These are phyloP conservation scores for Trypanosoma cruzi DNA, from an alignment of 208 protist genomes.

Conservation along the genomic window DNA sequence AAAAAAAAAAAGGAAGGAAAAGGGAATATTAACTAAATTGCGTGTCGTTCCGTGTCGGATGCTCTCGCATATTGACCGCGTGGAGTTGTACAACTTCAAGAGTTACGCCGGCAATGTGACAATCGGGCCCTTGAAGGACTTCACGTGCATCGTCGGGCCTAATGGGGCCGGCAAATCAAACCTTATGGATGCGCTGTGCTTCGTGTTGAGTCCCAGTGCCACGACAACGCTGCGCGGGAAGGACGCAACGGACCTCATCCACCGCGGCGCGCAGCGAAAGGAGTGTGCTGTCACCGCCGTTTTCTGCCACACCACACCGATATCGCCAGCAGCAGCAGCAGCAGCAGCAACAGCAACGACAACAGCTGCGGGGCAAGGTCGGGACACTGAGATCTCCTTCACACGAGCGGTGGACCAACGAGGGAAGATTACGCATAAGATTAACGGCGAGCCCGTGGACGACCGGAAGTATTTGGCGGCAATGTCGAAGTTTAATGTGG, in stretches of 20 bases:
- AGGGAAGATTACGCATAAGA: slow-evolving; percentile 59
- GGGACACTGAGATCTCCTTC: slow-evolving; percentile 71
- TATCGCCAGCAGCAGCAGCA: not conserved
- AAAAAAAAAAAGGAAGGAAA: slow-evolving; percentile 10
- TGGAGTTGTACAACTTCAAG: slow-evolving; percentile 99
- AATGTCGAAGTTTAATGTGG: slow-evolving; percentile 82
- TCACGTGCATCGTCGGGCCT: slow-evolving; percentile 99
- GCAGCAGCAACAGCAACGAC: slow-evolving; percentile 9
- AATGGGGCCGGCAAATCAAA: slow-evolving; percentile 99
- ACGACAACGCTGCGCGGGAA: slow-evolving; percentile 77
- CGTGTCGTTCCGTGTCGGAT: slow-evolving; percentile 29
- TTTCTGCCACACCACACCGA: slow-evolving; percentile 43
- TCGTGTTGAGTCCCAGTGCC: slow-evolving; percentile 94
- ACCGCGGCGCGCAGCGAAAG: slow-evolving; percentile 53
- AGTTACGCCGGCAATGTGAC: slow-evolving; percentile 95
- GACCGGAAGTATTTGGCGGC: slow-evolving; percentile 81
- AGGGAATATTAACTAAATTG: not conserved
- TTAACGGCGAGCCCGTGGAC: slow-evolving; percentile 83
- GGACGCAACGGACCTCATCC: slow-evolving; percentile 93
- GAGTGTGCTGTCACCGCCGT: slow-evolving; percentile 85
- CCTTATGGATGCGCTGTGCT: slow-evolving; percentile 98
- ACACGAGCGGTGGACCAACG: slow-evolving; percentile 62
- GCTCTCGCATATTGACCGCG: slow-evolving; percentile 69
- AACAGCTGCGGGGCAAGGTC: not conserved
- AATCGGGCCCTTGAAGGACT: slow-evolving; percentile 97